A percentile compares a stretch with the other conserved stretches of the same genome.
These are phyloP conservation scores for Camellia lanceoleosa DNA, from an alignment of 148 eudicot species.

Conservation along the genomic window DNA sequence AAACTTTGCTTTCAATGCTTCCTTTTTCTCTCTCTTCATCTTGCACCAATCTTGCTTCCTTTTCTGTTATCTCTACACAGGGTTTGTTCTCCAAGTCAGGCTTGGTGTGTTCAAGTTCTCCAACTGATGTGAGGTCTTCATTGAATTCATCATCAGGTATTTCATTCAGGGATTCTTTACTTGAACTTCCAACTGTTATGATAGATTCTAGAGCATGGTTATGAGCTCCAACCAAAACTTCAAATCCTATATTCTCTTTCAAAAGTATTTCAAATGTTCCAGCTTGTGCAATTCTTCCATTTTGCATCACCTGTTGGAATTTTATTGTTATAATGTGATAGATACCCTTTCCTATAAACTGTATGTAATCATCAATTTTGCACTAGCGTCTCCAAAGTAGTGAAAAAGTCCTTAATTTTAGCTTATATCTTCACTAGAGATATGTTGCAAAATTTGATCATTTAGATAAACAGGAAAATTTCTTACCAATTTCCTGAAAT, in stretches of 20 bases:
- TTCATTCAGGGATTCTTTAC: constrained; percentile 27
- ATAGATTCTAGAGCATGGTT: constrained; percentile 71
- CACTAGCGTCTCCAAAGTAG: background rate
- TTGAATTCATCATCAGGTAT: constrained; percentile 19
- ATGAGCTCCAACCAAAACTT: constrained; percentile 73
- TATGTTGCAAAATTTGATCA: background rate
- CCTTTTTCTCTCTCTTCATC: constrained; percentile 84
- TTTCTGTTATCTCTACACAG: constrained; percentile 42
- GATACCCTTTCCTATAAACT: background rate
- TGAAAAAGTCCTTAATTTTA: background rate
- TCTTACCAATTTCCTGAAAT: background rate
- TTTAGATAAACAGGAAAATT: background rate
- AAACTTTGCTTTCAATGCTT: constrained; percentile 81
- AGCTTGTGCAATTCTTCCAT: constrained; percentile 74
- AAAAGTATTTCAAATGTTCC: constrained; percentile 70
- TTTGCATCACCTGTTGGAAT: constrained; percentile 67
- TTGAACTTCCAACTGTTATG: constrained; percentile 44
- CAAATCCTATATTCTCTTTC: constrained; percentile 72
- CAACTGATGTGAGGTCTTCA: constrained; percentile 26
- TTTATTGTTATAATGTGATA: background rate
- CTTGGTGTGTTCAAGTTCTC: constrained; percentile 40
- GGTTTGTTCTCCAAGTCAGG: constrained; percentile 38
- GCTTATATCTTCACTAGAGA: background rate
- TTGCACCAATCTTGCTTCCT: constrained; percentile 58
- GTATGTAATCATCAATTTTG: background rate